A percentile compares a stretch with the other conserved stretches of the same genome.
These are phyloP conservation scores for Pseudogymnoascus pannorum DNA, from an alignment of 2,329 filamentous ascomycete species.

Conservation along the genomic window DNA sequence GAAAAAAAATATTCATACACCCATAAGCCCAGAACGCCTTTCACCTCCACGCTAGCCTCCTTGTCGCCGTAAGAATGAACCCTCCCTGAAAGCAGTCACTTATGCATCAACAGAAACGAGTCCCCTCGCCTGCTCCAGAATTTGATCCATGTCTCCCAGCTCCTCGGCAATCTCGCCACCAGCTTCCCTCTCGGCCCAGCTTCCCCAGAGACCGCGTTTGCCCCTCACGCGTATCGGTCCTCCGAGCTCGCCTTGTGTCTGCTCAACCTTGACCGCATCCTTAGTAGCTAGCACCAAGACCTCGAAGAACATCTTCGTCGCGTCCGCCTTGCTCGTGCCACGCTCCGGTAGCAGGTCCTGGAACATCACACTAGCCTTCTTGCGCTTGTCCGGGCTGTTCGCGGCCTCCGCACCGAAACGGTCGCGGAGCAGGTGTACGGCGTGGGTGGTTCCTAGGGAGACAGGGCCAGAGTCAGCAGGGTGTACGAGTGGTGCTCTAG, in stretches of 20 bases:
- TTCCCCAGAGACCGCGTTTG: conserved; percentile 94
- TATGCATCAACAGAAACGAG: background rate
- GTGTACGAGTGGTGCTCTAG: conserved; percentile 66
- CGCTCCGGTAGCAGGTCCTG: conserved; percentile 82
- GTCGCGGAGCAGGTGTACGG: conserved; percentile 88
- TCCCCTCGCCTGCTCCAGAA: conserved; percentile 8
- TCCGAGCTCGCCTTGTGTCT: conserved; percentile 64
- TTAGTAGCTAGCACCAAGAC: conserved; percentile 93
- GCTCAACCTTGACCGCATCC: conserved; percentile 95
- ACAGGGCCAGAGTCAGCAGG: conserved; percentile 80
- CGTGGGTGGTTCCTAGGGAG: conserved; percentile 86
- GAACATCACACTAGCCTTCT: conserved; percentile 73
- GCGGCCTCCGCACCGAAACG: conserved; percentile 71
- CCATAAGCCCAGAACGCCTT: conserved; percentile 4
- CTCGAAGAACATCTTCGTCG: conserved; percentile 99
- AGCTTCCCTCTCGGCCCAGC: conserved; percentile 78
- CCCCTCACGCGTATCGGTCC: conserved; percentile 75
- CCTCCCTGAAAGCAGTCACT: background rate
- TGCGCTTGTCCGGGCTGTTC: conserved; percentile 62
- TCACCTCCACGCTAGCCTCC: background rate
- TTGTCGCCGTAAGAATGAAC: conserved; percentile 4
- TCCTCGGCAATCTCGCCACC: conserved; percentile 47
- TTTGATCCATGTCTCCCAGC: conserved; percentile 2
- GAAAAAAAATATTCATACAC: background rate
- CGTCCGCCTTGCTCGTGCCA: conserved; percentile 76